Percentiles rank a stretch among this genome's conserved stretches.
Conservation (phyloP, 2,329 filamentous ascomycete species). For the Piedraia hortae region DNA sequence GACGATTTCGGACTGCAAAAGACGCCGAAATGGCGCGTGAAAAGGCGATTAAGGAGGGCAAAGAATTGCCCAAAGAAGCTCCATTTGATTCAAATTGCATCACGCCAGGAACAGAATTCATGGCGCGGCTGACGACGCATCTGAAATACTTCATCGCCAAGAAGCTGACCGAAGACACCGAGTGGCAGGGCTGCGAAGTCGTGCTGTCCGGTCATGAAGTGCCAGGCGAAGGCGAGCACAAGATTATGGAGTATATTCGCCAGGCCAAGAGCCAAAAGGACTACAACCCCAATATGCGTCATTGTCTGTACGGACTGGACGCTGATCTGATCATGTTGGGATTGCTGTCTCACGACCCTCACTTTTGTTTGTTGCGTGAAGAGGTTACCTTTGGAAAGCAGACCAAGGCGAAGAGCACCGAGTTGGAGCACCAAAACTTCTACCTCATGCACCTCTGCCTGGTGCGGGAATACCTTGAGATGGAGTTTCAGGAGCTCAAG, state of each 20-base stretch:
- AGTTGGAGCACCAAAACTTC: slow-evolving; percentile 96
- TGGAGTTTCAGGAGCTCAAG: slow-evolving; percentile 87
- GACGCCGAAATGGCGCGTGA: slow-evolving; percentile 75
- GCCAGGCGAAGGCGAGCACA: slow-evolving; percentile 93
- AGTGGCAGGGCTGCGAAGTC: slow-evolving; percentile 93
- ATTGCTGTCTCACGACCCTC: slow-evolving; percentile 84
- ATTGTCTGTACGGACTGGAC: slow-evolving; percentile 91
- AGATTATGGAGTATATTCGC: slow-evolving; percentile 99
- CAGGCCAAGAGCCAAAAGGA: slow-evolving; percentile 83
- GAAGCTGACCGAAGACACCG: slow-evolving; percentile 85
- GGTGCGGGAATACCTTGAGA: slow-evolving; percentile 82
- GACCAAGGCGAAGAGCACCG: slow-evolving; percentile 70
- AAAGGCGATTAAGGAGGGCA: slow-evolving; percentile 68
- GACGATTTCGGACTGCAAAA: slow-evolving; percentile 78
- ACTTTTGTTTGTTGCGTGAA: slow-evolving; percentile 89
- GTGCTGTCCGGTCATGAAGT: slow-evolving; percentile 94
- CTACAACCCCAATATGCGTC: slow-evolving; percentile 79
- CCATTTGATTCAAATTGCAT: slow-evolving; percentile 98
- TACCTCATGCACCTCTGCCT: slow-evolving; percentile 93
- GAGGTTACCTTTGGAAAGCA: slow-evolving; percentile 91
- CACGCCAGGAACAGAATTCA: slow-evolving; percentile 89
- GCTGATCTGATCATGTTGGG: slow-evolving; percentile 97
- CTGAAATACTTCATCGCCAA: slow-evolving; percentile 98
- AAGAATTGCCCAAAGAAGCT: slow-evolving; percentile 82
- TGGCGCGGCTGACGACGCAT: slow-evolving; percentile 84